phyloP scores from a whole-genome alignment of 768 basidiomycete species.

The Suillus weaverae region DNA sequence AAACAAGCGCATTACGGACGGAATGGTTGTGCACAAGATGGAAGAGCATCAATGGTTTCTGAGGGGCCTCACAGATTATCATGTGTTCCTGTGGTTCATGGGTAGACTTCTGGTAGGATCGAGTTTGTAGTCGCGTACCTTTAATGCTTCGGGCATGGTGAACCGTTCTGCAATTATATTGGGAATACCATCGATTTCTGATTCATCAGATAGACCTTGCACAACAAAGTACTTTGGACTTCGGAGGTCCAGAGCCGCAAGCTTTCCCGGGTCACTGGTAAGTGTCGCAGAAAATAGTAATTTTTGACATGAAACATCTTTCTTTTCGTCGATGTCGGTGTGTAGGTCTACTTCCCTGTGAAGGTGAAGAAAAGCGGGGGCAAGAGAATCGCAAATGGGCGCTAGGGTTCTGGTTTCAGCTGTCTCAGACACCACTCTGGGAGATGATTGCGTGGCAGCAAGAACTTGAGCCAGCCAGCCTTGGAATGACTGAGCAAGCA shows the following conservation, averaged over 20 bases:
- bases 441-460: conserved; percentile 59
- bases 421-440: conserved; percentile 14
- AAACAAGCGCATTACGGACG: conserved; percentile 77
- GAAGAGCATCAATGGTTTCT: conserved; percentile 89
- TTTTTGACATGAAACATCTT: conserved; percentile 80
- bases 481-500: conserved; percentile 93
- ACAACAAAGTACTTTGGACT: conserved; percentile 90
- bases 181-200: conserved; percentile 39
- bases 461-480: conserved; percentile 90
- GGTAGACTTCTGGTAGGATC: conserved; percentile 4
- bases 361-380: conserved; percentile 55
- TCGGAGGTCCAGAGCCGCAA: conserved; percentile 75
- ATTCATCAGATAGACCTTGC: conserved; percentile 45
- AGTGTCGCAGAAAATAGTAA: conserved; percentile 95
- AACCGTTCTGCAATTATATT: conserved; percentile 73
- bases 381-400: conserved; percentile 43
- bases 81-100: conserved; percentile 69
- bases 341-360: conserved; percentile 25
- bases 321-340: conserved; percentile 57
- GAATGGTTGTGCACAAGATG: conserved; percentile 69
- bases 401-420: conserved; percentile 2
- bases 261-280: conserved; percentile 91
- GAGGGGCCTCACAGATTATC: conserved; percentile 71
- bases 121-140: conserved; percentile 42
- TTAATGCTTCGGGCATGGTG: conserved; percentile 77